Evolutionary conservation across 2,329 filamentous ascomycete genomes (phyloP), one percentile per base, ranked within the genome.

Genomic region (Elsinoe perseae): DNA sequence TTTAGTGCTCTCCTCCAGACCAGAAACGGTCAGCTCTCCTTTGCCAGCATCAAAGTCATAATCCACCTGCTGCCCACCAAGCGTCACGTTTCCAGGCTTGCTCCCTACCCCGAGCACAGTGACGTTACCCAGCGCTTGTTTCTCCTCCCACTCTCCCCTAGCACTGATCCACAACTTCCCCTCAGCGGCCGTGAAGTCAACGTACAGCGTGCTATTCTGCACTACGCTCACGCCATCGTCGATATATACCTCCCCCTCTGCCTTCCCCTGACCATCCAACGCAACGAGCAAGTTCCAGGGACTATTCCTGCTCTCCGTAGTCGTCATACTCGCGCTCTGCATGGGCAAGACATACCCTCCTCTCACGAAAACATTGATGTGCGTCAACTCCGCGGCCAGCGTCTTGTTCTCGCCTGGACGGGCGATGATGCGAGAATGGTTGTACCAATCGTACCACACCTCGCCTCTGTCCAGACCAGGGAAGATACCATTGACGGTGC

Each of bases 371-470:
- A 91, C 78, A 0, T 86, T 86, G 36, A 91, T 89, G 63, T 90
- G 81, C 10, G 80, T 79, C 2, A 85, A 69, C 0, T 82, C 82
- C 3, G 82, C 82, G 18, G 74, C 65, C 58, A 85, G 80, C 3
- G 80, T 83, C 10, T 76, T 77, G 64, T 85, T 85, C 56, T 77
- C 72, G 8, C 79, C 78, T 1, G 78, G 70, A 23, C 72, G 59
- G 0, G 75, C 78, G 14, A 73, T 64, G 2, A 88, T 73, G 0
- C 74, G 75, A 0, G 75, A 76, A 52, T 82, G 80, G n/a, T 79
- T 85, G 68, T 89, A 89, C 85, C 86, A 91, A 67, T 91, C 86
- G 64, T 89, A 91, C 83, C 86, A 91, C 1, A 82, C 68, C 38
- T 81, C 79, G 21, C 75, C 82, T 1, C 77, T 69, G 1, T 76